Base-by-base conservation (phyloP, 164 flowering plant genomes). In the Warburgia ugandensis region DNA sequence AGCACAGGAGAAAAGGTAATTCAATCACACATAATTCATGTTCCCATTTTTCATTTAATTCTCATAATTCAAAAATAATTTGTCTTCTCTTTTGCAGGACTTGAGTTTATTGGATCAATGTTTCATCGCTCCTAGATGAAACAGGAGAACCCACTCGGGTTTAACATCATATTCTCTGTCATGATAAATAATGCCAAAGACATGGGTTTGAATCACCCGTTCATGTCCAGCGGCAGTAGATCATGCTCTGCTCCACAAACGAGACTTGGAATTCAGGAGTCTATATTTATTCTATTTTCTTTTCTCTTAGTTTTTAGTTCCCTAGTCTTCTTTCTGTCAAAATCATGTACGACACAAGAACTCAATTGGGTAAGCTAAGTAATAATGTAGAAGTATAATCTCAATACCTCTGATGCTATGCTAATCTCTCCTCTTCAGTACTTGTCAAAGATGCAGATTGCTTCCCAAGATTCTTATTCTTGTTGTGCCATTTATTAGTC, bases 141-240 rank as follows among this genome's bases (percentile, higher is more conserved):
- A 64, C 83, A 72, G 60, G 59, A 42, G 35, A 60, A 83, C 59
- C 95, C 95, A 1, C 25, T 80, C 48, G 99, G 99, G 27, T 92
- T 88, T 68, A 75, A 84, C 39, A 73, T 92, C 53, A 79, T 84
- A 51, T 82, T 92, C 66, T 77, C 95, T 16, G 77, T 84, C 32
- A 68, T 92, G 95, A 64, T 88, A 22, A 81, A 82, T 32, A 56
- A 71, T 66, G 91, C 86, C 21, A 47, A 53, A 44, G 55, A 69
- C 5, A 43, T 83, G 67, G 66, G 65, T 59, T 45, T 91, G 72
- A 64, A 72, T 48, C 62, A 87, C 26, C 76, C 72, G 45, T 11
- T 85, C 32, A 66, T n/a, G 55, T 44, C 51, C 65, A 13, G 42
- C 27, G 9, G 58, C 46, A 48, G 37, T 73, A 9, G 63, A 75